Percentiles rank a stretch among this genome's conserved stretches.
These are phyloP conservation scores for Cercospora zeae-maydis DNA, from an alignment of 2,329 filamentous ascomycete species.

Conservation along the genomic window DNA sequence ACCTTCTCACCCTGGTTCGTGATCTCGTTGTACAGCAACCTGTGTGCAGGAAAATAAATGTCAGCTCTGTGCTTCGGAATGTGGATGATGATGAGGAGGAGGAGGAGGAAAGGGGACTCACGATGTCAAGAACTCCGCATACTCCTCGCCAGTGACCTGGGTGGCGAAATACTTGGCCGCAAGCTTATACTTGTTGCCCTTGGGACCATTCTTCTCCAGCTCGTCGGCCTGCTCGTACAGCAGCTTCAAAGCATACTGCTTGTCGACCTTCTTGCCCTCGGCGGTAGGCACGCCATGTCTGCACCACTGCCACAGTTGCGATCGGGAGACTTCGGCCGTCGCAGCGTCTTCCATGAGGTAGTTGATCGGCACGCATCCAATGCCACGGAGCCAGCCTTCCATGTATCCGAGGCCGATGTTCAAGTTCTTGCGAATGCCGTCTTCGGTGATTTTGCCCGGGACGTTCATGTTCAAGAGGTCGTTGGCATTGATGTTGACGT, in stretches of 20 bases:
- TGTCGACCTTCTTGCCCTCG: conserved; percentile 90
- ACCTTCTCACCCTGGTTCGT: conserved; percentile 66
- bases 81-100: not conserved
- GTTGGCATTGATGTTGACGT: conserved; percentile 78
- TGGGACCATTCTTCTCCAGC: conserved; percentile 68
- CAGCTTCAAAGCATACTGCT: conserved; percentile 81
- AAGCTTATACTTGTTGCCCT: conserved; percentile 87
- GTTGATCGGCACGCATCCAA: conserved; percentile 97
- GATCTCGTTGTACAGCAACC: conserved; percentile 83
- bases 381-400: conserved; percentile 94
- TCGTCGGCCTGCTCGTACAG: conserved; percentile 80
- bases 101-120: conserved; percentile 52
- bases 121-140: conserved; percentile 91
- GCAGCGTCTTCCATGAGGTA: conserved; percentile 98
- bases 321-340: conserved; percentile 90
- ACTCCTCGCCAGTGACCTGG: conserved; percentile 95
- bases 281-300: conserved; percentile 69
- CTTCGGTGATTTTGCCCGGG: conserved; percentile 85
- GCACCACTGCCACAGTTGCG: conserved; percentile 96
- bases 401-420: conserved; percentile 97
- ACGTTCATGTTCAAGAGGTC: conserved; percentile 98
- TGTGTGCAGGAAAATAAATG: conserved; percentile 37
- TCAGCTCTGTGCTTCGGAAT: conserved; percentile 22
- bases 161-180: conserved; percentile 88
- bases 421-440: conserved; percentile 94